phyloP scores from a whole-genome alignment of 1,139 yeast species.

The Yamadazyma sp. region DNA sequence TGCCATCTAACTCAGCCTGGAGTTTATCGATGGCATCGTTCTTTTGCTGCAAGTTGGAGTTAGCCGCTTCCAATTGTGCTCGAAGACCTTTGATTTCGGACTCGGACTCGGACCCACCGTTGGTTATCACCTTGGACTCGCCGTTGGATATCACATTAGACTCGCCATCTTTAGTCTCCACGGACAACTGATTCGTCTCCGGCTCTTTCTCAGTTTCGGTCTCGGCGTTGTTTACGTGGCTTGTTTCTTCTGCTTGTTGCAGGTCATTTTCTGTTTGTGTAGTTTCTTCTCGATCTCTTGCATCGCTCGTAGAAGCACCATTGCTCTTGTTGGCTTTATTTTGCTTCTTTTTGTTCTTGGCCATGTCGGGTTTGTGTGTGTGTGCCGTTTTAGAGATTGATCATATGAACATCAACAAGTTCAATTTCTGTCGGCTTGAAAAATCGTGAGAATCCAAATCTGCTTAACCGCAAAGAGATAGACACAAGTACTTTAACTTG shows the following conservation, averaged over 20 bases:
- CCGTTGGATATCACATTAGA: background rate
- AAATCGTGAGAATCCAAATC: background rate
- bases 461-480: no score
- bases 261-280: background rate
- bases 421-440: conserved; percentile 1
- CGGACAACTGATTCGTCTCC: background rate
- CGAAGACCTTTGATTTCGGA: background rate
- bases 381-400: background rate
- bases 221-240: background rate
- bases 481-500: no score
- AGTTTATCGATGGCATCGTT: conserved; percentile 21
- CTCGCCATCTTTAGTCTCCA: background rate
- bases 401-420: background rate
- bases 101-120: background rate
- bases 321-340: conserved; percentile 10
- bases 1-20: background rate
- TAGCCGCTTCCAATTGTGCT: background rate
- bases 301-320: background rate
- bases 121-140: background rate
- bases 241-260: background rate
- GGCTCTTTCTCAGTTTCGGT: background rate
- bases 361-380: conserved; percentile 19
- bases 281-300: background rate
- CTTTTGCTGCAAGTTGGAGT: conserved; percentile 26
- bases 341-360: conserved; percentile 30